phyloP scores from a whole-genome alignment of 495 filamentous ascomycete species.

The Neurospora sp. region DNA sequence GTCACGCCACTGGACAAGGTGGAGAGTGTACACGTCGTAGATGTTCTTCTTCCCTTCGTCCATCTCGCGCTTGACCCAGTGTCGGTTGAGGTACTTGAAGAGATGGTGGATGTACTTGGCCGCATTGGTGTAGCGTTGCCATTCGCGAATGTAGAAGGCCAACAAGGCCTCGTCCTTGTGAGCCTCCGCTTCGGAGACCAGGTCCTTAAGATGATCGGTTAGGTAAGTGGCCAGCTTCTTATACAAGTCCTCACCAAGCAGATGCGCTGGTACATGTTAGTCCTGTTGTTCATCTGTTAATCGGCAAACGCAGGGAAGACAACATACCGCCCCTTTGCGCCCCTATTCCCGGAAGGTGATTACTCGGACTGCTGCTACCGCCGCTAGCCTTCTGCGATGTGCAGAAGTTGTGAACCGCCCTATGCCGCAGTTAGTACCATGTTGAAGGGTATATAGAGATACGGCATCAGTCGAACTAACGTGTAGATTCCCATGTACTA shows the following conservation, averaged over 20 bases:
- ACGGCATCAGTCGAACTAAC: constrained; percentile 35
- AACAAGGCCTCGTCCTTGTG: constrained; percentile 88
- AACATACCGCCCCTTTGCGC: constrained; percentile 71
- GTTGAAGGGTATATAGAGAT: constrained; percentile 14
- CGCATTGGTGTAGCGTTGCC: constrained; percentile 88
- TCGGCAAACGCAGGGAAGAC: background rate
- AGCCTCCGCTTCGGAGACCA: constrained; percentile 56
- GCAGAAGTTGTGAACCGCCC: constrained; percentile 97
- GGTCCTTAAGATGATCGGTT: constrained; percentile 55
- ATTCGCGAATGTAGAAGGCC: constrained; percentile 92
- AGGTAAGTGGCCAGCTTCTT: constrained; percentile 80
- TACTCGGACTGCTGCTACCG: constrained; percentile 7
- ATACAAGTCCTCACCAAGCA: constrained; percentile 94
- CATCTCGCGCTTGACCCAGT: constrained; percentile 99
- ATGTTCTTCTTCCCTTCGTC: constrained; percentile 98
- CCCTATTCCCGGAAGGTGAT: constrained; percentile 19
- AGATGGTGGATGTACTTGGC: constrained; percentile 96
- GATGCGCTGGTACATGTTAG: constrained; percentile 53
- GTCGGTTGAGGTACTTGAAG: constrained; percentile 92
- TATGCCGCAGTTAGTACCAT: constrained; percentile 19
- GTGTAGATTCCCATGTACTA: constrained; percentile 97
- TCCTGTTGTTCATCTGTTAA: background rate
- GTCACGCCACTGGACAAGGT: constrained; percentile 87
- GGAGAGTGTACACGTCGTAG: constrained; percentile 94
- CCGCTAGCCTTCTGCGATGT: constrained; percentile 88